Percentiles rank a stretch among this genome's conserved stretches.
phyloP scores from a whole-genome alignment of 1,139 yeast species.

The Pichia kudriavzevii region DNA sequence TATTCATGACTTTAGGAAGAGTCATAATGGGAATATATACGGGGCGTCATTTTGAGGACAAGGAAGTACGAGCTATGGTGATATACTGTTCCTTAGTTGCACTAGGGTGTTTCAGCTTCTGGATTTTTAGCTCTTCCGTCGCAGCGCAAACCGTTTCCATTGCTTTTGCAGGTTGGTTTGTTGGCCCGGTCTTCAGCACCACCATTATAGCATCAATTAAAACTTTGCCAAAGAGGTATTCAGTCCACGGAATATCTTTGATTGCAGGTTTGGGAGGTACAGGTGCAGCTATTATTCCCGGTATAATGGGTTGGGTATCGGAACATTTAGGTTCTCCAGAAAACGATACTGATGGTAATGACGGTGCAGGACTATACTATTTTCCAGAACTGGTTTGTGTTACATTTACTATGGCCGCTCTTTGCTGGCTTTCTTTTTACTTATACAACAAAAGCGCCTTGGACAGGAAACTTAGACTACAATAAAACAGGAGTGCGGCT shows the following conservation, averaged over 20 bases:
- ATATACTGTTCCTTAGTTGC: slow-evolving; percentile 29
- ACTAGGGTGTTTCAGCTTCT: slow-evolving; percentile 18
- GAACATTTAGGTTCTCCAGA: slow-evolving; percentile 20
- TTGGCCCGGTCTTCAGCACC: slow-evolving; percentile 80
- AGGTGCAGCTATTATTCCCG: slow-evolving; percentile 71
- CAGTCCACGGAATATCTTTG: slow-evolving; percentile 66
- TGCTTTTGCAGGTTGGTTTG: slow-evolving; percentile 54
- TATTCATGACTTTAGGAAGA: slow-evolving; percentile 57
- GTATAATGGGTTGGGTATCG: slow-evolving; percentile 41
- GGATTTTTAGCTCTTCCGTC: slow-evolving; percentile 14
- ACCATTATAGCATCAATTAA: slow-evolving; percentile 59
- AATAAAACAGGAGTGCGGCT: too few relatives aligned
- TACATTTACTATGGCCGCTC: slow-evolving; percentile 18
- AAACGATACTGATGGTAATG: slow-evolving; percentile 9
- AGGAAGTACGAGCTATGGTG: slow-evolving; percentile 41
- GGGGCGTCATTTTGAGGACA: slow-evolving; percentile 41
- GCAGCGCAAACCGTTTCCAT: slow-evolving; percentile 32
- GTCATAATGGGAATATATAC: slow-evolving; percentile 54
- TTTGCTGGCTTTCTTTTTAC: slow-evolving; percentile 23
- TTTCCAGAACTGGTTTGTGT: slow-evolving; percentile 22
- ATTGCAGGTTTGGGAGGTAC: slow-evolving; percentile 75
- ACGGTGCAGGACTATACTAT: slow-evolving; percentile 24
- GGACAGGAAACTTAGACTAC: slow-evolving; percentile 14
- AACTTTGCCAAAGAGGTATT: slow-evolving; percentile 51
- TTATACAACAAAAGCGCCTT: slow-evolving; percentile 13